Evolutionary conservation across 495 filamentous ascomycete species (phyloP), one percentile per base, ranked within the genome.

Genomic region (Tricharina praecox): DNA sequence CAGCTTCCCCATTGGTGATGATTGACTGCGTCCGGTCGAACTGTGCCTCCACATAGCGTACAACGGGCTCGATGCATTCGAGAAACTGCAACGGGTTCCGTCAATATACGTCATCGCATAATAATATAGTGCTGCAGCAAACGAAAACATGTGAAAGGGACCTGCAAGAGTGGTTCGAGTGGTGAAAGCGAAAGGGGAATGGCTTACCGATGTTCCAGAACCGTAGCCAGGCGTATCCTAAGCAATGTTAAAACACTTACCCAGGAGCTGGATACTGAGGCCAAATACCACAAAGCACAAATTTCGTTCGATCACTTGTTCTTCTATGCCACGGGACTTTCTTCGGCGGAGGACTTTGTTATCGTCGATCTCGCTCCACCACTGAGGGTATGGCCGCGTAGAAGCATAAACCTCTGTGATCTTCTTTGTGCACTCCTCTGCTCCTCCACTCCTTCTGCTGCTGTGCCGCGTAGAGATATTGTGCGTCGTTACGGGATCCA

Each of bases 271-370:
- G n/a, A n/a, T n/a, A n/a, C n/a, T n/a, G n/a, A n/a, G n/a, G n/a
- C n/a, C n/a, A n/a, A n/a, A n/a, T n/a, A n/a, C n/a, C 45, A 95
- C 79, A 61, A 97, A 97, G 60, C 86, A 94, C 8, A 97, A 55
- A 64, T 97, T 97, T 24, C 90, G 72, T 58, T 97, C 90, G 45
- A 97, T 68, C 32, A 95, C 77, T 25, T 76, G 71, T 48, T 90
- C 90, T 7, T 78, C 82, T 48, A 76, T 65, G 53, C 81, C 90
- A 21, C 53, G 61, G 33, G 58, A 58, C 65, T 85, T 93, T 51
- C 84, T 73, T 48, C 83, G 72, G 48, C 74, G 69, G 13, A 86
- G 63, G 23, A 79, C 65, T 32, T 71, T 73, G 37, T 76, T 79
- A 44, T 85, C 77, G 32, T 92, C 84, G 44, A 87, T 60, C 53